Percentiles rank a stretch among this genome's conserved stretches.
Conservation (phyloP, 257 asterid genomes). For the Solanum okadae region DNA sequence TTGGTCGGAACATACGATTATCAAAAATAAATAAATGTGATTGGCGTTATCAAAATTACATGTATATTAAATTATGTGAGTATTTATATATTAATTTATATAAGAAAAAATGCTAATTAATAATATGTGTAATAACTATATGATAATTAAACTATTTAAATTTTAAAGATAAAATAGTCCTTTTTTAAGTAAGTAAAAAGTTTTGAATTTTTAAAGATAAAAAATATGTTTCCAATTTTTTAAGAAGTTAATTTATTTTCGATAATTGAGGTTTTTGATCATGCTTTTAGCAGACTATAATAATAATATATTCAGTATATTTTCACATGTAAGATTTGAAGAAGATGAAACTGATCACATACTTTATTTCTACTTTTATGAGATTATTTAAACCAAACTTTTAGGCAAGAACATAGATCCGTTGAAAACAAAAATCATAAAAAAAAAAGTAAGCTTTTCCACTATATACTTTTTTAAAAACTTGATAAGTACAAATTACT, state of each 20-base stretch:
- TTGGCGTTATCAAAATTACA: no score
- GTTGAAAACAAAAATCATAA: background rate
- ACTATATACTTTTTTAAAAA: background rate
- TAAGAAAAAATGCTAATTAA: no score
- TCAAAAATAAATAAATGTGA: no score
- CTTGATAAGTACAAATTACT: background rate
- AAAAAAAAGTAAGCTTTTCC: background rate
- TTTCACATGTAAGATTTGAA: accelerated
- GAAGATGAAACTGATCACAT: background rate
- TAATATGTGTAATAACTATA: background rate
- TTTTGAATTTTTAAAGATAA: background rate
- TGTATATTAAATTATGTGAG: no score
- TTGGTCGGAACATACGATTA: no score
- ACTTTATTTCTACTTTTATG: background rate
- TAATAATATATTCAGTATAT: no score
- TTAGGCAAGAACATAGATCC: background rate
- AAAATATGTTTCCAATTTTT: background rate
- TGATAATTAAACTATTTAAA: background rate
- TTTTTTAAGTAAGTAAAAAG: background rate
- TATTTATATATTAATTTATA: no score
- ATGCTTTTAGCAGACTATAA: no score
- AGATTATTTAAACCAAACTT: background rate
- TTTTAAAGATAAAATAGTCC: no score
- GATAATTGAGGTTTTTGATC: no score
- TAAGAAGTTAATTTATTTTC: background rate